phyloP scores from a whole-genome alignment of 169 alveolate species.

The Babesia ovis region DNA sequence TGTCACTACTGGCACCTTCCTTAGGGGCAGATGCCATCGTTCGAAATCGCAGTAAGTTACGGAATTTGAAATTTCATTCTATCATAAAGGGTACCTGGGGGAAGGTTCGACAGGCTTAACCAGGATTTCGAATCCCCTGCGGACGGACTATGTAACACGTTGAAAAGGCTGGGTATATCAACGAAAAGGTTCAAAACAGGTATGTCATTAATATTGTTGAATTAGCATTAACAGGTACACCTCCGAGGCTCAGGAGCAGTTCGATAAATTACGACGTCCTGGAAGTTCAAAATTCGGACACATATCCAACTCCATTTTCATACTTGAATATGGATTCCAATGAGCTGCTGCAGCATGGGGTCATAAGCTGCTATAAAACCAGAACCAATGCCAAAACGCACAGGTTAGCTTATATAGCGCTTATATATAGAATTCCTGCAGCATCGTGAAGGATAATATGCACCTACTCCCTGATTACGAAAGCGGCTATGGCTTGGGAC shows the following conservation, averaged over 20 bases:
- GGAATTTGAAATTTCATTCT: not conserved
- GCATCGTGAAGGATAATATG: constrained; percentile 66
- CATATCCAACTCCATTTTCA: constrained; percentile 80
- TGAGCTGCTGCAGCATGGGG: constrained; percentile 28
- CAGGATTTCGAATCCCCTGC: constrained; percentile 63
- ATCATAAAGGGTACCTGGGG: constrained; percentile 63
- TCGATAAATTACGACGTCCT: constrained; percentile 81
- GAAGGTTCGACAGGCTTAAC: constrained; percentile 73
- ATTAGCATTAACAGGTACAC: constrained; percentile 86
- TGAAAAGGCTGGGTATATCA: constrained; percentile 37
- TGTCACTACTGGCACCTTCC: constrained; percentile 90
- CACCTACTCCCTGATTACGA: constrained; percentile 77
- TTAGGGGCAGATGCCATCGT: constrained; percentile 84
- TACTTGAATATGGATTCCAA: constrained; percentile 67
- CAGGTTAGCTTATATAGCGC: constrained; percentile 53
- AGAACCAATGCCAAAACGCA: constrained; percentile 82
- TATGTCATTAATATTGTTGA: constrained; percentile 51
- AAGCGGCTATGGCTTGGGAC: constrained; percentile 77
- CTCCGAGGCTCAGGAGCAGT: constrained; percentile 82
- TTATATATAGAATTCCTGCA: not conserved
- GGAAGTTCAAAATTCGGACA: constrained; percentile 83
- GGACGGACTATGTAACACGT: constrained; percentile 68
- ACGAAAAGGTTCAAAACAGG: constrained; percentile 68
- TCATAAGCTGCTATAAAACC: constrained; percentile 82
- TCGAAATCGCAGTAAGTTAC: constrained; percentile 74